Base-by-base conservation (phyloP, 2,329 filamentous ascomycete genomes). In the Calonectria multiphialidica region DNA sequence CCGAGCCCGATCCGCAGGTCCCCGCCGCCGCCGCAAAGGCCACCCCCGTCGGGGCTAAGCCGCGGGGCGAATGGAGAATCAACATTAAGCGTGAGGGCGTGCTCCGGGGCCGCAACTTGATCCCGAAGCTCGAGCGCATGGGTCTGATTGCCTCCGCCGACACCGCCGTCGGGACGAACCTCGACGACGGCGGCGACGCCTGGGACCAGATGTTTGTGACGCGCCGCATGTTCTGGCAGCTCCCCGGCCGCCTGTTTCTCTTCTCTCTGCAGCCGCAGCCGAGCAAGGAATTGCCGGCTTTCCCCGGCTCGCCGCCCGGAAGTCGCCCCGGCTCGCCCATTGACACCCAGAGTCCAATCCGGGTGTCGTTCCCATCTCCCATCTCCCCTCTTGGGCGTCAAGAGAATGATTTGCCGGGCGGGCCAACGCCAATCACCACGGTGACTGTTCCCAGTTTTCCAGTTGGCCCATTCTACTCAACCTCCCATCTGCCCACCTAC, bases 51-150 rank as follows among this genome's bases (percentile, higher is more conserved):
- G 82, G 84, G 6, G 96, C 94, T 6, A 92, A 91, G 75, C 96
- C 96, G 2, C 92, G 90, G 75, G 95, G 94, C 37, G 95, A 97
- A 71, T 98, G 96, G 96, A 89, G 91, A 68, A 93, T 98, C 78
- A 92, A 92, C 78, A 93, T 98, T 82, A 94, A 92, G 82, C 88
- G 93, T 12, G 95, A 98, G 77, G 96, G 96, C n/a, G 93, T 98
- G 45, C 91, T 98, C 82, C 92, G 95, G 76, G 93, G 94, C 45
- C 92, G 91, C 71, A 95, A 97, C 75, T 86, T 98, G 75, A 90
- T 98, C 50, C 94, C 94, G 28, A 98, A 98, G 86, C 90, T 98
- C 53, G 96, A 98, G 86, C 91, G 95, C 68, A 98, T 98, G 95
- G 95, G 96, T 1, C 84, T 98, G 65, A 92, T 98, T 63, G 88